Evolutionary conservation across 345 rosid genomes (phyloP).

Genomic region (Gossypium turneri): DNA sequence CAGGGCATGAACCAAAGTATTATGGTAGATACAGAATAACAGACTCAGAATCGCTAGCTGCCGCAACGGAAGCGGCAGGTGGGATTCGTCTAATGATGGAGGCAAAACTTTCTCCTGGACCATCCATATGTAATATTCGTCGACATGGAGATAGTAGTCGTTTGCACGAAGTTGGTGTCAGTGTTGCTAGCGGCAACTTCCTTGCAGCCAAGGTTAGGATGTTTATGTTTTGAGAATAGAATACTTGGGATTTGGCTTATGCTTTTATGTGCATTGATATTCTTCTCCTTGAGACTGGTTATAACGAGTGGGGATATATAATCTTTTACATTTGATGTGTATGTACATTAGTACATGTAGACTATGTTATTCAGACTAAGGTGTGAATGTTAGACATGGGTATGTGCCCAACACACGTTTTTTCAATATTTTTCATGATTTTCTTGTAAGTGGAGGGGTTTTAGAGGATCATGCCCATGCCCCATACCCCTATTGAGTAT

Average conservation of each 20-base stretch:
- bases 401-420: not conserved
- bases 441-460: not conserved
- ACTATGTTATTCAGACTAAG: not conserved
- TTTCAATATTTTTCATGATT: not conserved
- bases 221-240: not conserved
- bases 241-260: not conserved
- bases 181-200: constrained; percentile 94
- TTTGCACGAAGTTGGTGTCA: constrained; percentile 83
- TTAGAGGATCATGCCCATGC: not conserved
- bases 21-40: constrained; percentile 80
- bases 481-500: not conserved
- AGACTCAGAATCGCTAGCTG: constrained; percentile 72
- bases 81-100: constrained; percentile 84
- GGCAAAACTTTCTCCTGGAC: constrained; percentile 96
- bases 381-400: not conserved
- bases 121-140: constrained; percentile 71
- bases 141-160: constrained; percentile 92
- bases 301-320: not conserved
- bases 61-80: constrained; percentile 95
- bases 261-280: not conserved
- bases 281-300: not conserved
- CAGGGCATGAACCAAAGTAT: constrained; percentile 68
- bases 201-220: constrained; percentile 83
- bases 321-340: not conserved
- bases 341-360: not conserved